A percentile compares a stretch with the other conserved stretches of the same genome.
Evolutionary conservation across 2,329 filamentous ascomycete species (phyloP).

Genomic region (Chaetomium sp.): DNA sequence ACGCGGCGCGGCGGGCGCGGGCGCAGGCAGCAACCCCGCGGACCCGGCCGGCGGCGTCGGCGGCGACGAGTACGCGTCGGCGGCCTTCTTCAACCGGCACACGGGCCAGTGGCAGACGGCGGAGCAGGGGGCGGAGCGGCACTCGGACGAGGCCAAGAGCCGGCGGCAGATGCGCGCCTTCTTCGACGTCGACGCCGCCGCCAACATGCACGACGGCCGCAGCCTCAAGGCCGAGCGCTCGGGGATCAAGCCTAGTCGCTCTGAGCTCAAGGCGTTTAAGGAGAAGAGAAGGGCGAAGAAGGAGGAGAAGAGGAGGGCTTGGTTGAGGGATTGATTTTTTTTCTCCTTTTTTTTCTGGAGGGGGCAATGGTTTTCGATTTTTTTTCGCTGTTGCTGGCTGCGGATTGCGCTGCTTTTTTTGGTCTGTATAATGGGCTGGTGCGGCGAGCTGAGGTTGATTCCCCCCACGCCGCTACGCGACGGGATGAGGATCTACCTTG

Average conservation of each 20-base stretch:
- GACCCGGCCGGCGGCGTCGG: not conserved
- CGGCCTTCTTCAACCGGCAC: slow-evolving; percentile 86
- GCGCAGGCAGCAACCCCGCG: slow-evolving; percentile 24
- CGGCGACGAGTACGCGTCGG: slow-evolving; percentile 60
- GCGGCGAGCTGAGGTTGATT: not conserved
- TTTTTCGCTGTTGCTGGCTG: not conserved
- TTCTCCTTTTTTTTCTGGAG: not conserved
- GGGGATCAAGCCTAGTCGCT: slow-evolving; percentile 79
- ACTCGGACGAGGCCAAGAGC: slow-evolving; percentile 86
- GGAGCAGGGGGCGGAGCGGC: slow-evolving; percentile 69
- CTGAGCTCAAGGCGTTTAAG: slow-evolving; percentile 88
- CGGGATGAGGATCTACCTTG: not conserved
- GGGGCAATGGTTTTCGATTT: not conserved
- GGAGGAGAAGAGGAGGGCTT: slow-evolving; percentile 90
- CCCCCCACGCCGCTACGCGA: not conserved
- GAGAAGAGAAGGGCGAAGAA: slow-evolving; percentile 87
- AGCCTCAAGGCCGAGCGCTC: slow-evolving; percentile 90
- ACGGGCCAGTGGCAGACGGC: slow-evolving; percentile 79
- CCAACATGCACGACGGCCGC: slow-evolving; percentile 84
- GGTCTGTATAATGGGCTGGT: not conserved
- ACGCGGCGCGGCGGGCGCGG: slow-evolving; percentile 42
- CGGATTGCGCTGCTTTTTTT: not conserved
- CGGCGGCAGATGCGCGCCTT: slow-evolving; percentile 87
- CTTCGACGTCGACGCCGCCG: slow-evolving; percentile 94
- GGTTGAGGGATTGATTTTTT: slow-evolving; percentile 73